Percentiles rank a stretch among this genome's conserved stretches.
These are phyloP conservation scores for Alternaria sp. DNA, from an alignment of 2,329 filamentous ascomycete genomes.

Conservation along the genomic window DNA sequence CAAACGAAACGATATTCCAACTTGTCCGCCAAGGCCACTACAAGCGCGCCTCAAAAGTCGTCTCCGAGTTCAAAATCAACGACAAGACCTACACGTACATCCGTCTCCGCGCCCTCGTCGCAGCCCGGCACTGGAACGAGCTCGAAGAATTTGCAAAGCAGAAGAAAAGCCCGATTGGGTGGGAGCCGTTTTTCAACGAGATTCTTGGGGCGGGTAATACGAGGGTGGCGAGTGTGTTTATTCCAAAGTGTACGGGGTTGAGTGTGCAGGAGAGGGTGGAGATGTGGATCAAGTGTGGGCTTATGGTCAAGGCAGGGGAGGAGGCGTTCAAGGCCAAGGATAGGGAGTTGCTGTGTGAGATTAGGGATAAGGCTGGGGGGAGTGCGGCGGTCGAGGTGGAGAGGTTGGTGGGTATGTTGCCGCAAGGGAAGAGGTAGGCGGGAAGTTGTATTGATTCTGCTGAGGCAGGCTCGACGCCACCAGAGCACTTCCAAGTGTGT, in stretches of 20 bases:
- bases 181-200: constrained; percentile 97
- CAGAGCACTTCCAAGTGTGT: not conserved
- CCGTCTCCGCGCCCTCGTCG: constrained; percentile 85
- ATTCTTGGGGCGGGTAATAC: constrained; percentile 89
- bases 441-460: not conserved
- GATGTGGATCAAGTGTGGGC: constrained; percentile 97
- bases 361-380: constrained; percentile 77
- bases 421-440: constrained; percentile 17
- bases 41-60: constrained; percentile 85
- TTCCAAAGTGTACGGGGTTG: constrained; percentile 83
- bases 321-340: constrained; percentile 88
- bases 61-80: constrained; percentile 90
- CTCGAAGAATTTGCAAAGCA: constrained; percentile 83
- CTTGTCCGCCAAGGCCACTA: constrained; percentile 83
- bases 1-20: constrained; percentile 93
- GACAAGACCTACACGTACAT: constrained; percentile 92
- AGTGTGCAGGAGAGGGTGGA: constrained; percentile 75
- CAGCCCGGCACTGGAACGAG: constrained; percentile 90
- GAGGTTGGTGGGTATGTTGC: constrained; percentile 69
- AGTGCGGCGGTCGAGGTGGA: constrained; percentile 82
- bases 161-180: constrained; percentile 91
- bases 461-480: too few species aligned
- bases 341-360: constrained; percentile 73
- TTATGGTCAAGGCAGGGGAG: constrained; percentile 88
- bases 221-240: constrained; percentile 81